Conservation (phyloP, 192 early-diverging fungal species). For the Gonapodya sp. region DNA sequence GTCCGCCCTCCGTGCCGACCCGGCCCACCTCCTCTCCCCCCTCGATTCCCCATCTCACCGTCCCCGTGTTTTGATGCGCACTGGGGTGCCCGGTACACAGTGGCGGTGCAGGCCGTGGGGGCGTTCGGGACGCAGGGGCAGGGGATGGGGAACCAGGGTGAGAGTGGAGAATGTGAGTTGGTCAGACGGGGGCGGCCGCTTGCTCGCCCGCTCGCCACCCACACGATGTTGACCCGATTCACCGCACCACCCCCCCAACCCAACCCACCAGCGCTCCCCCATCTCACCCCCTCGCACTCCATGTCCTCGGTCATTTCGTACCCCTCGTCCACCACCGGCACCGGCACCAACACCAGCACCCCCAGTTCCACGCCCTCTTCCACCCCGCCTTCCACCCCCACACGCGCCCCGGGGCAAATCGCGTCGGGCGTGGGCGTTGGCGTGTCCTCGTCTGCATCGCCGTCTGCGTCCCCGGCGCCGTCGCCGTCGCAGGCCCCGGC, state of each 20-base stretch:
- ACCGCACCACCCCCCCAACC: neutral
- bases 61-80: no score
- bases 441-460: neutral
- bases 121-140: no score
- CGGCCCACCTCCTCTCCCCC: no score
- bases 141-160: no score
- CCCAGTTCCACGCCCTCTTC: neutral
- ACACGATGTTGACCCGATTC: neutral
- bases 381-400: neutral
- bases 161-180: no score
- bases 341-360: neutral
- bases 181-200: no score
- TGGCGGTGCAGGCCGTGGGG: no score
- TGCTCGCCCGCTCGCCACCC: neutral
- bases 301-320: no score
- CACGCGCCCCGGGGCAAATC: neutral
- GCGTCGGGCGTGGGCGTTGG: neutral
- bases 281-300: neutral
- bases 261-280: neutral
- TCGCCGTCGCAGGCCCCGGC: neutral
- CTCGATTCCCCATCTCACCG: no score
- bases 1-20: no score
- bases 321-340: neutral
- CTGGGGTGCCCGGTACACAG: no score
- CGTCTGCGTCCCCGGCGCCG: neutral